Evolutionary conservation across 768 basidiomycete species (phyloP).

Genomic region (Mycena capillaripes): DNA sequence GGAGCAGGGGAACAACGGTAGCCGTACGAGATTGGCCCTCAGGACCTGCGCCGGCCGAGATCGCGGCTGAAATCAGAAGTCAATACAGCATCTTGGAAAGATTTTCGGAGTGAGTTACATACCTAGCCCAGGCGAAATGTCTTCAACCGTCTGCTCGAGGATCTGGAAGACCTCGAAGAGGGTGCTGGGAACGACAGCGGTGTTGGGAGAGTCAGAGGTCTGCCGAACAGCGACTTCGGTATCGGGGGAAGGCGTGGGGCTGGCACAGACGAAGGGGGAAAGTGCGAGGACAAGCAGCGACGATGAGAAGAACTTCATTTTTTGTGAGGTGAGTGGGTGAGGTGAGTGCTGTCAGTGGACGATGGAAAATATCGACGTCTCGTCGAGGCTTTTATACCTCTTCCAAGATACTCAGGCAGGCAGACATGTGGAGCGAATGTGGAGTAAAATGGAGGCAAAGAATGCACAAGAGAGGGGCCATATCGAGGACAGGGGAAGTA

Average conservation of each 20-base stretch:
- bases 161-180: constrained; percentile 22
- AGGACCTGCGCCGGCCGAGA: background rate
- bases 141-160: constrained; percentile 1
- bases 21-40: background rate
- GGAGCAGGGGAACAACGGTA: constrained; percentile 4
- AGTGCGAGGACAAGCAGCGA: background rate
- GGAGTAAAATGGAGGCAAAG: no score
- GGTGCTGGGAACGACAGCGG: constrained; percentile 21
- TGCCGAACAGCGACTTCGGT: background rate
- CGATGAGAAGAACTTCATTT: constrained; percentile 13
- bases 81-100: background rate
- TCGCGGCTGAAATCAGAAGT: background rate
- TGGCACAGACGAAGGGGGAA: background rate
- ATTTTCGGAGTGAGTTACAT: no score
- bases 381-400: background rate
- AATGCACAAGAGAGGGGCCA: no score
- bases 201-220: background rate
- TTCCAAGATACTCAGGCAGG: background rate
- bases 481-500: no score
- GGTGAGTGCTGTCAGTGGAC: background rate
- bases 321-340: background rate
- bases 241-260: background rate
- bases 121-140: constrained; percentile 11
- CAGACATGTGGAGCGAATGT: no score
- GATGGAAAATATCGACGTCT: background rate